Evolutionary conservation across 495 filamentous ascomycete species (phyloP).

Genomic region (Elaphomyces granulatus): DNA sequence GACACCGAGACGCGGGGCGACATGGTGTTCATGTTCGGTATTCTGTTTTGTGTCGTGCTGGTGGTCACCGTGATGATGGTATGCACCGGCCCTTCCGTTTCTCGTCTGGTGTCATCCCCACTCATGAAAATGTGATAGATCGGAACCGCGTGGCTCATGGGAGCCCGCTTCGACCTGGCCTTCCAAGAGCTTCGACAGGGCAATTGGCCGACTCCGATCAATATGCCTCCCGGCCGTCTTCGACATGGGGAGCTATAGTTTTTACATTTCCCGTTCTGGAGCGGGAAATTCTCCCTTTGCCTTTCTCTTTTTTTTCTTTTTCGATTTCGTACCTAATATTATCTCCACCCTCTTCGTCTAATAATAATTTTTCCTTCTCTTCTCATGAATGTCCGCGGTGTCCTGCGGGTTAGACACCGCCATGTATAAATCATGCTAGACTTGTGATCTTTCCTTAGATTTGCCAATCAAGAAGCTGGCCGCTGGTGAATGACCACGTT

Average conservation of each 20-base stretch:
- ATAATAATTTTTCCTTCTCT: no score
- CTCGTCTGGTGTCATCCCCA: conserved; percentile 4
- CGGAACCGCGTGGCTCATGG: conserved; percentile 49
- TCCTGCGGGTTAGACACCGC: no score
- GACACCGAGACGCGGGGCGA: conserved; percentile 41
- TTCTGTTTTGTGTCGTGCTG: conserved; percentile 44
- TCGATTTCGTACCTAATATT: no score
- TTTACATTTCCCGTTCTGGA: no score
- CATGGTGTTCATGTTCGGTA: conserved; percentile 43
- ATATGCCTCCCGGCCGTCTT: no score
- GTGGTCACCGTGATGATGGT: conserved; percentile 57
- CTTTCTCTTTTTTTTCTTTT: no score
- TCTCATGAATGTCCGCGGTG: no score
- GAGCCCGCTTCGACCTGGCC: conserved; percentile 53
- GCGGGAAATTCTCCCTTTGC: no score
- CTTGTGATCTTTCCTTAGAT: no score
- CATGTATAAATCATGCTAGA: no score
- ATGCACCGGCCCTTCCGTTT: conserved; percentile 10
- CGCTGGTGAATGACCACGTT: not conserved
- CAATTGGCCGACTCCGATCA: conserved; percentile 23
- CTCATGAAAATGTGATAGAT: conserved; percentile 31
- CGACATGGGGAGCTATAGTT: conserved; percentile 24
- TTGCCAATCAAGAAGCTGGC: no score
- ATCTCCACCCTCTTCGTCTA: no score
- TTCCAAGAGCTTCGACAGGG: conserved; percentile 39